These are phyloP conservation scores for Aspergillus hortae DNA, from an alignment of 2,329 filamentous ascomycete genomes.

Conservation along the genomic window DNA sequence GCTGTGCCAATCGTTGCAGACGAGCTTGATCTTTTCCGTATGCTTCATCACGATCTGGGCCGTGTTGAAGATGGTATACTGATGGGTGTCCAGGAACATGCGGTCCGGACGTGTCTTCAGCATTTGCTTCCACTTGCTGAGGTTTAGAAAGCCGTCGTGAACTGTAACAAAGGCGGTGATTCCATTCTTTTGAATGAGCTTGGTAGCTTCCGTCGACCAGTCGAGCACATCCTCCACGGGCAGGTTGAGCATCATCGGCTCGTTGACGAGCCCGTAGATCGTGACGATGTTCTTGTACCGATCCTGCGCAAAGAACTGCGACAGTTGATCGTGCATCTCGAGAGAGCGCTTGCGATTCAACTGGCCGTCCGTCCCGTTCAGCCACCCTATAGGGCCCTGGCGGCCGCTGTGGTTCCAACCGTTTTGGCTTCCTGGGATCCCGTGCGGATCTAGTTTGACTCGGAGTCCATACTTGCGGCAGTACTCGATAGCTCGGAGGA, in stretches of 20 bases:
- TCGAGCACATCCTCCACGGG: constrained; percentile 62
- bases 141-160: constrained; percentile 90
- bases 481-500: constrained; percentile 90
- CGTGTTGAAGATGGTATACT: constrained; percentile 97
- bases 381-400: constrained; percentile 76
- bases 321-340: constrained; percentile 81
- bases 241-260: constrained; percentile 80
- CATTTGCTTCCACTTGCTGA: constrained; percentile 84
- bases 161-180: constrained; percentile 72
- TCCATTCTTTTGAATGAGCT: constrained; percentile 72
- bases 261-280: constrained; percentile 93
- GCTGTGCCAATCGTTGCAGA: constrained; percentile 80
- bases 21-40: constrained; percentile 77
- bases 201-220: constrained; percentile 75
- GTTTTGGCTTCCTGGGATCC: constrained; percentile 88
- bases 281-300: constrained; percentile 88
- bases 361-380: constrained; percentile 82
- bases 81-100: constrained; percentile 91
- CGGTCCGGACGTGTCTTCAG: constrained; percentile 64
- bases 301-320: constrained; percentile 87
- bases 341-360: constrained; percentile 77
- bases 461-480: constrained; percentile 86
- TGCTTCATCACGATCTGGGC: constrained; percentile 80
- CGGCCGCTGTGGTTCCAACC: constrained; percentile 96
- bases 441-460: constrained; percentile 90